Evolutionary conservation across 2,329 filamentous ascomycete genomes (phyloP).

Genomic region (Teratosphaeria gauchensis): DNA sequence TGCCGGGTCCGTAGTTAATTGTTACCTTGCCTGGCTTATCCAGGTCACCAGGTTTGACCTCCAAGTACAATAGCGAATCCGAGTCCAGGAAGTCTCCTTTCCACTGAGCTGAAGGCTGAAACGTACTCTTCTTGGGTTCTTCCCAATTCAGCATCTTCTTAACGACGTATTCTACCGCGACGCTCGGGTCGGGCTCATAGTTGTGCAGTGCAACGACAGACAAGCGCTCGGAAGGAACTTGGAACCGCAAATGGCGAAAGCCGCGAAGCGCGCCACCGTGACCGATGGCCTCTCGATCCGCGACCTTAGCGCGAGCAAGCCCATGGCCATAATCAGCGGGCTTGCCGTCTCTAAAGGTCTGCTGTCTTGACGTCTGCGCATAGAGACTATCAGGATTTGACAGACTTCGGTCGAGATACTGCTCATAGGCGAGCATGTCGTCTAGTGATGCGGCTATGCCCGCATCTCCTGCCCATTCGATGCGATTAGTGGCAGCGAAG

Average conservation of each 20-base stretch:
- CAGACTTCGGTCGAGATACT: constrained; percentile 28
- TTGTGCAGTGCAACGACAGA: constrained; percentile 36
- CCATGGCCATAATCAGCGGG: constrained; percentile 31
- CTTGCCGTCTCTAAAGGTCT: constrained; percentile 27
- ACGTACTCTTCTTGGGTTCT: constrained; percentile 7
- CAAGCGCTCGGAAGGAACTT: constrained; percentile 27
- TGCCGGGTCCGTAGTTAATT: constrained; percentile 21
- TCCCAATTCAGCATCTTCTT: constrained; percentile 21
- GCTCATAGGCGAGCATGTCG: constrained; percentile 41
- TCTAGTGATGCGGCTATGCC: constrained; percentile 34
- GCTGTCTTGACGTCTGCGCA: constrained; percentile 18
- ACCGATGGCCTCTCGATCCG: constrained; percentile 22
- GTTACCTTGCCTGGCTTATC: constrained; percentile 18
- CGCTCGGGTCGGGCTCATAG: constrained; percentile 25
- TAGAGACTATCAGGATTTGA: constrained; percentile 29
- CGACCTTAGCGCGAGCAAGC: constrained; percentile 20
- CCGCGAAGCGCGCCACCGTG: constrained; percentile 37
- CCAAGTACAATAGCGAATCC: constrained; percentile 1
- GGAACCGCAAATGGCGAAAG: constrained; percentile 29
- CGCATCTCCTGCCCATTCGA: constrained; percentile 40
- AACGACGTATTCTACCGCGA: constrained; percentile 23
- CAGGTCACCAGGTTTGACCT: neutral
- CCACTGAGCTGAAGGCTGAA: constrained; percentile 19
- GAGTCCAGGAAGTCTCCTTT: constrained; percentile 31
- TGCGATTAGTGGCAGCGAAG: constrained; percentile 29